These are phyloP conservation scores for Lycium barbarum DNA, from an alignment of 257 asterid species.

Conservation along the genomic window DNA sequence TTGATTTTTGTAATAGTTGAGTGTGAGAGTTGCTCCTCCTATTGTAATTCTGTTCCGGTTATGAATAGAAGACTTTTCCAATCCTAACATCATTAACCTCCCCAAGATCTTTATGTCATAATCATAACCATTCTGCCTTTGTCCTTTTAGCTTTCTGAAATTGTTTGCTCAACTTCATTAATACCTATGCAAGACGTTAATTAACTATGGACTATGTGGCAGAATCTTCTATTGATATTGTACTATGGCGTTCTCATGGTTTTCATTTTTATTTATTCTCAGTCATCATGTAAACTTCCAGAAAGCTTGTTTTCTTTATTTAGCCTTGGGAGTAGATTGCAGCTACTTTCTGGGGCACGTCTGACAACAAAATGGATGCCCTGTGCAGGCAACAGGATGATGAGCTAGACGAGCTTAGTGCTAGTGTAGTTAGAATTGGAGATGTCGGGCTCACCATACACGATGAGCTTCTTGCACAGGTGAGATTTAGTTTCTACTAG, in stretches of 20 bases:
- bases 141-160: background rate
- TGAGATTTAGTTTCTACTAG: slow-evolving; percentile 34
- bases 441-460: slow-evolving; percentile 95
- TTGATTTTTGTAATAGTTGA: too few species aligned
- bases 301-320: background rate
- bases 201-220: background rate
- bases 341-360: slow-evolving; percentile 21
- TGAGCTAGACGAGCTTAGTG: slow-evolving; percentile 85
- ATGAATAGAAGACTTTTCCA: too few species aligned
- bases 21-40: too few species aligned
- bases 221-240: background rate
- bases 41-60: too few species aligned
- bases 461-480: slow-evolving; percentile 94
- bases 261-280: background rate
- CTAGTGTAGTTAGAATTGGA: slow-evolving; percentile 86
- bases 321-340: slow-evolving; percentile 18
- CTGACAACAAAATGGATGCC: slow-evolving; percentile 28
- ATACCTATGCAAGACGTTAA: background rate
- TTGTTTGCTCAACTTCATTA: slow-evolving; percentile 21
- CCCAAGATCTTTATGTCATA: background rate
- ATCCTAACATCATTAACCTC: background rate
- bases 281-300: background rate
- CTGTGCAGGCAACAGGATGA: slow-evolving; percentile 72
- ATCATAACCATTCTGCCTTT: background rate
- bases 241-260: background rate